Evolutionary conservation across 169 alveolate genomes (phyloP), one percentile per base, ranked within the genome.

Genomic region (Prorocentrum cordatum): DNA sequence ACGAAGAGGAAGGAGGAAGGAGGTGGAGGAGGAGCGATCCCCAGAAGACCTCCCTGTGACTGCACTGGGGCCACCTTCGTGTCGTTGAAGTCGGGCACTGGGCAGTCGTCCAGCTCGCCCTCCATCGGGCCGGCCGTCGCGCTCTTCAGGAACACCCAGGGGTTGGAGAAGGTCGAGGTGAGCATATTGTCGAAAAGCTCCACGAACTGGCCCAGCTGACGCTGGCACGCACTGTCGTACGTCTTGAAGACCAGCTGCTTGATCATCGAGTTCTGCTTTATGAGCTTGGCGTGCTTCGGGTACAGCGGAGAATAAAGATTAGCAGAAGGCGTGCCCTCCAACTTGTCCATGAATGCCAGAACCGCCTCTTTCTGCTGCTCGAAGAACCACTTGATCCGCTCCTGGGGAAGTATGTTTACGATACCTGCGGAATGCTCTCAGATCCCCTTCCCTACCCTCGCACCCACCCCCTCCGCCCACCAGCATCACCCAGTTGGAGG

Each of bases 331-430:
- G 80, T 67, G 29, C 93, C 93, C 73, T 91, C 79, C 67, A 91
- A 62, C 71, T 85, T 84, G 66, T 66, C 47, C 93, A 91, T 91
- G 89, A 91, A 91, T 39, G 80, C 91, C 22, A 91, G 12, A 22
- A 91, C 86, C 14, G 91, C 89, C 18, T 91, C 93, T 92, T 91
- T 91, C 83, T 91, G 93, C 35, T 29, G 54, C 33, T 70, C 64
- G 85, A 91, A 91, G 71, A 91, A 91, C 93, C 93, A 82, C 83
- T 82, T 80, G 89, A 91, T 91, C 14, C 93, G 66, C 50, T 75
- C 66, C 5, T n/a, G n/a, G n/a, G n/a, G n/a, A n/a, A n/a, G n/a
- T n/a, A n/a, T n/a, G n/a, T n/a, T n/a, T n/a, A n/a, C n/a, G n/a
- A n/a, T n/a, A n/a, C n/a, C n/a, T n/a, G n/a, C n/a, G 39, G 62